Evolutionary conservation across 495 filamentous ascomycete genomes (phyloP).

Genomic region (Emericellopsis terricola): DNA sequence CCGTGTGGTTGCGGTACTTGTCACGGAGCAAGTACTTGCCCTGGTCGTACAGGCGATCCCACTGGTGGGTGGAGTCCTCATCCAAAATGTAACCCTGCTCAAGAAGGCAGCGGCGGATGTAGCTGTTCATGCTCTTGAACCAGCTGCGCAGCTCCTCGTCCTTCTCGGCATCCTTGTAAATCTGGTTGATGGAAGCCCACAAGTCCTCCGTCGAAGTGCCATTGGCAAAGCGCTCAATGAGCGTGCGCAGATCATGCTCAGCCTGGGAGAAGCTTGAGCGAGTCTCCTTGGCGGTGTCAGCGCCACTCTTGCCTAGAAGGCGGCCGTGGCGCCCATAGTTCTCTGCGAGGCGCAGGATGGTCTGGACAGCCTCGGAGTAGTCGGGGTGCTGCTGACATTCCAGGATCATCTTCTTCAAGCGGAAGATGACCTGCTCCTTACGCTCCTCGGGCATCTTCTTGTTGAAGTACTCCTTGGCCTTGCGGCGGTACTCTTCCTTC

Average conservation of each 20-base stretch:
- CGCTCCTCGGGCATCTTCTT: slow-evolving; percentile 86
- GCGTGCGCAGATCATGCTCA: slow-evolving; percentile 66
- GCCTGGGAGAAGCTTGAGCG: slow-evolving; percentile 46
- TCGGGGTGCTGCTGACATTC: slow-evolving; percentile 90
- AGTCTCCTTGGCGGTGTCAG: slow-evolving; percentile 51
- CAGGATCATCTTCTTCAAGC: slow-evolving; percentile 93
- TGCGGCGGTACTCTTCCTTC: slow-evolving; percentile 31
- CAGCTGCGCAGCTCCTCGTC: slow-evolving; percentile 78
- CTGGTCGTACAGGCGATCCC: slow-evolving; percentile 69
- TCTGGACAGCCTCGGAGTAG: slow-evolving; percentile 78
- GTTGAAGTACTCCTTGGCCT: slow-evolving; percentile 52
- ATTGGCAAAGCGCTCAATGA: slow-evolving; percentile 94
- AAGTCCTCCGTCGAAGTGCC: slow-evolving; percentile 75
- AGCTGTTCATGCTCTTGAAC: slow-evolving; percentile 66
- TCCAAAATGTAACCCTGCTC: slow-evolving; percentile 85
- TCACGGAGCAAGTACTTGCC: slow-evolving; percentile 79
- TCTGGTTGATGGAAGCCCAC: slow-evolving; percentile 65
- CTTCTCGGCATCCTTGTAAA: slow-evolving; percentile 80
- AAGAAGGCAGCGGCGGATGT: slow-evolving; percentile 67
- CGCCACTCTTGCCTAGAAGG: slow-evolving; percentile 39
- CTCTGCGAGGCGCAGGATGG: slow-evolving; percentile 67
- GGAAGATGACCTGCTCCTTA: slow-evolving; percentile 80
- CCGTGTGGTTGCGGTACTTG: slow-evolving; percentile 72
- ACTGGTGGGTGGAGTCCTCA: slow-evolving; percentile 62
- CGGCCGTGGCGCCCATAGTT: slow-evolving; percentile 65